Base-by-base conservation (phyloP, 129 eudicot genomes). In the Lactuca sativa region DNA sequence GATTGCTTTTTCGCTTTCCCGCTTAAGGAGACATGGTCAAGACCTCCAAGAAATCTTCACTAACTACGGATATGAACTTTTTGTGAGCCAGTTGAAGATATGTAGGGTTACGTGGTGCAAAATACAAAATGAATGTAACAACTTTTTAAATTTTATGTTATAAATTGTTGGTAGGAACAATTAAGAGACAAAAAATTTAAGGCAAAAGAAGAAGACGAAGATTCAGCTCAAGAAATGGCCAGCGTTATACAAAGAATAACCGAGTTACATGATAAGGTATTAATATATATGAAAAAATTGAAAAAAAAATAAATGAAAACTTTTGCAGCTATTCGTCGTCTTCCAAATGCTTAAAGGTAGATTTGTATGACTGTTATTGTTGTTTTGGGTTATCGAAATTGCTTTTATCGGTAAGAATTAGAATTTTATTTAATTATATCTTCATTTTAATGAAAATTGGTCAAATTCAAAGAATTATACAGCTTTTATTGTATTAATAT, bases 181-280 rank as follows among this genome's bases (percentile, higher is more conserved):
- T 58, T 92, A 34, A 86, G 77, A 78, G 84, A 75, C 36, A 86
- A 86, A 73, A 92, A 74, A 62, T 56, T 74, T n/a, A 92, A 87
- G 81, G 88, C 96, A 5, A 86, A 81, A 67, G 98, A 92, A 82
- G 96, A 92, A 74, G 92, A 88, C 13, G 98, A 89, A 63, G 96
- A 92, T 73, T 76, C 89, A 64, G 87, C 95, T 76, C 98, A 92
- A 58, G 98, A 89, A 84, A 92, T 92, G 98, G 98, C 98, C 3
- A 96, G 89, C 73, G 80, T 92, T 63, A 77, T 96, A 77, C 89
- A 89, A 65, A 90, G 86, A 43, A 53, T 92, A 51, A 84, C 96
- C 32, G 83, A 83, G 58, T 81, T 78, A 83, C 96, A 89, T 64
- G 98, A 92, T 52, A 95, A 92, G 96, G 95, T 90, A 82, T 44